Conservation (phyloP, 306 rosid genomes). For the Trifolium subterraneum region DNA sequence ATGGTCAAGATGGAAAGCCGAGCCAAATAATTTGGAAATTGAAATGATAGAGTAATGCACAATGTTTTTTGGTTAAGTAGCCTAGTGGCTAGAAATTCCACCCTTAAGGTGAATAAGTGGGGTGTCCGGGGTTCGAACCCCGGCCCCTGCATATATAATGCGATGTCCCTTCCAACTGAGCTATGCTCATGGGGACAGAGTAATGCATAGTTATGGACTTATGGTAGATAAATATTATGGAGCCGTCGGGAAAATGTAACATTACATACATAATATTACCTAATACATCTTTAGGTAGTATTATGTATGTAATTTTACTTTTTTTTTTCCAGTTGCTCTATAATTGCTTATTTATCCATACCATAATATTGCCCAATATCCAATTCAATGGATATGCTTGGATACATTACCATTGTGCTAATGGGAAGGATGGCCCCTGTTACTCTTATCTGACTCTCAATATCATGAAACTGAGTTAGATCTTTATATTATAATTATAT, state of each 20-base stretch:
- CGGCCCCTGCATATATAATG: too few species aligned
- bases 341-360: constrained; percentile 21
- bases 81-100: too few species aligned
- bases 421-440: constrained; percentile 17
- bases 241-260: not conserved
- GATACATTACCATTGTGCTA: constrained; percentile 27
- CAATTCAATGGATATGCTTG: constrained; percentile 25
- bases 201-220: not conserved
- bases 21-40: constrained; percentile 1
- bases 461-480: constrained; percentile 21
- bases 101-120: too few species aligned
- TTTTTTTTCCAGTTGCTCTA: not conserved
- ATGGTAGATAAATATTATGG: constrained; percentile 13
- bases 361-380: constrained; percentile 9
- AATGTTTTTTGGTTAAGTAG: too few species aligned
- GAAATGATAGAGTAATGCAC: too few species aligned
- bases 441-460: constrained; percentile 31
- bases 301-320: constrained; percentile 12
- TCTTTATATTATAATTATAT: constrained; percentile 13
- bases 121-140: too few species aligned
- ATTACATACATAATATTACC: constrained; percentile 12
- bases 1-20: constrained; percentile 13
- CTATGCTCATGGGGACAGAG: too few species aligned
- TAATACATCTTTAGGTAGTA: not conserved
- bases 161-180: too few species aligned